Percentiles rank a stretch among this genome's conserved stretches.
These are phyloP conservation scores for Suillus clintonianus DNA, from an alignment of 768 basidiomycete species.

Conservation along the genomic window DNA sequence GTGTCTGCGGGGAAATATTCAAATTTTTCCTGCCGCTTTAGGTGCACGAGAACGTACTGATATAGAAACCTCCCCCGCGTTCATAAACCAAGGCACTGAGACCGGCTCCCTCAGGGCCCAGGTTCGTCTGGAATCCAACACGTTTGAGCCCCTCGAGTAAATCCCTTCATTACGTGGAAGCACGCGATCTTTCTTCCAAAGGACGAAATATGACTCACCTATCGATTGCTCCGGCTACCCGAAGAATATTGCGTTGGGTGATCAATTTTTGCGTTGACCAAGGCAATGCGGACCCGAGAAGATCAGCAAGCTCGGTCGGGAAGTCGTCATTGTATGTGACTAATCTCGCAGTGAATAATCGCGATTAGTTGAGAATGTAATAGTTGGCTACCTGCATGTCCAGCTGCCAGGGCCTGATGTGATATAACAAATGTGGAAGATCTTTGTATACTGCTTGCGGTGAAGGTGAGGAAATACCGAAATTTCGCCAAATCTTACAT, in stretches of 20 bases:
- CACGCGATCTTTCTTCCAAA: not conserved
- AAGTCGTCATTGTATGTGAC: slow-evolving; percentile 27
- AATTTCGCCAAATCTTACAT: slow-evolving; percentile 14
- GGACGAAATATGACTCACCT: slow-evolving; percentile 15
- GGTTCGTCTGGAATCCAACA: slow-evolving; percentile 39
- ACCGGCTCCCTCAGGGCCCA: slow-evolving; percentile 41
- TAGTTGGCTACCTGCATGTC: slow-evolving; percentile 16
- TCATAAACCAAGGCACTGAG: slow-evolving; percentile 30
- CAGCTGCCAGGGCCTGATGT: slow-evolving; percentile 2
- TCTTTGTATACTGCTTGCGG: slow-evolving; percentile 23
- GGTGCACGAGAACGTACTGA: slow-evolving; percentile 27
- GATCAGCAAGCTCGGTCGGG: slow-evolving; percentile 27
- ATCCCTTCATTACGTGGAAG: slow-evolving; percentile 24
- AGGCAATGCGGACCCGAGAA: slow-evolving; percentile 22
- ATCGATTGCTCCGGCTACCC: slow-evolving; percentile 20
- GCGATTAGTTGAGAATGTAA: not conserved
- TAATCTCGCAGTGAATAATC: slow-evolving; percentile 2
- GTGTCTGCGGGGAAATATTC: slow-evolving; percentile 22
- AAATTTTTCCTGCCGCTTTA: not conserved
- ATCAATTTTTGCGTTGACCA: slow-evolving; percentile 19
- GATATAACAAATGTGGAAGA: slow-evolving; percentile 32
- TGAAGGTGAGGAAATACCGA: slow-evolving; percentile 22
- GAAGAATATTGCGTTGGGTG: slow-evolving; percentile 1
- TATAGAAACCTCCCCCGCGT: slow-evolving; percentile 39
- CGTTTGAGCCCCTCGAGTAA: slow-evolving; percentile 39